phyloP scores from a whole-genome alignment of 2,329 filamentous ascomycete genomes.

The Microsporum audouinii region DNA sequence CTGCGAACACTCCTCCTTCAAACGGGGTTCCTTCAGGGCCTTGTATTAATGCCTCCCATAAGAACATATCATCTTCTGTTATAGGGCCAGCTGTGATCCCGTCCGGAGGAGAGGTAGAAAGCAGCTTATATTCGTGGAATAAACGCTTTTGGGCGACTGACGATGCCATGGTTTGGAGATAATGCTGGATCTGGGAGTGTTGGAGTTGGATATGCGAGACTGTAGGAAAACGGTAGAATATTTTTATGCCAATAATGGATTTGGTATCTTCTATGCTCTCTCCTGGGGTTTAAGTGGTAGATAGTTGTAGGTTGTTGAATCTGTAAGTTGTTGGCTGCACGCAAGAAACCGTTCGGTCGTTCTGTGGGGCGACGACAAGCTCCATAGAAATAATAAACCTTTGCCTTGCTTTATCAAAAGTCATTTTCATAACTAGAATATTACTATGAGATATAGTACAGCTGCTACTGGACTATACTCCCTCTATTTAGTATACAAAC shows the following conservation, averaged over 20 bases:
- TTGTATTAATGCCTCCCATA: slow-evolving; percentile 94
- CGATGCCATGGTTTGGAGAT: slow-evolving; percentile 30
- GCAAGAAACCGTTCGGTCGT: background rate
- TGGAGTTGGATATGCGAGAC: background rate
- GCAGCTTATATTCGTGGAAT: slow-evolving; percentile 88
- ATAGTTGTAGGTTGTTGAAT: background rate
- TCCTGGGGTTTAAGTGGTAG: background rate
- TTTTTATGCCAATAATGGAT: background rate
- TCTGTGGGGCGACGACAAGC: background rate
- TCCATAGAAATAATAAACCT: background rate
- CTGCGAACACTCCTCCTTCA: slow-evolving; percentile 89
- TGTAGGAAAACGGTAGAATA: background rate
- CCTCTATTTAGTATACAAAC: background rate
- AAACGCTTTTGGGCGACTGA: slow-evolving; percentile 60
- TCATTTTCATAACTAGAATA: background rate
- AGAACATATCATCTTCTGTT: slow-evolving; percentile 85
- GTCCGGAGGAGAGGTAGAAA: slow-evolving; percentile 91
- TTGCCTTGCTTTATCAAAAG: background rate
- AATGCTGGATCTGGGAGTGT: background rate
- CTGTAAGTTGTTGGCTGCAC: background rate
- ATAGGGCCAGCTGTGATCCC: slow-evolving; percentile 92
- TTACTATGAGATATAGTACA: background rate
- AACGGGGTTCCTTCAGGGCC: slow-evolving; percentile 93
- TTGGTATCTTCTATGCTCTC: background rate
- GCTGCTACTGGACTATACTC: background rate